Base-by-base conservation (phyloP, 2,329 filamentous ascomycete species). In the Botrytis fabae region DNA sequence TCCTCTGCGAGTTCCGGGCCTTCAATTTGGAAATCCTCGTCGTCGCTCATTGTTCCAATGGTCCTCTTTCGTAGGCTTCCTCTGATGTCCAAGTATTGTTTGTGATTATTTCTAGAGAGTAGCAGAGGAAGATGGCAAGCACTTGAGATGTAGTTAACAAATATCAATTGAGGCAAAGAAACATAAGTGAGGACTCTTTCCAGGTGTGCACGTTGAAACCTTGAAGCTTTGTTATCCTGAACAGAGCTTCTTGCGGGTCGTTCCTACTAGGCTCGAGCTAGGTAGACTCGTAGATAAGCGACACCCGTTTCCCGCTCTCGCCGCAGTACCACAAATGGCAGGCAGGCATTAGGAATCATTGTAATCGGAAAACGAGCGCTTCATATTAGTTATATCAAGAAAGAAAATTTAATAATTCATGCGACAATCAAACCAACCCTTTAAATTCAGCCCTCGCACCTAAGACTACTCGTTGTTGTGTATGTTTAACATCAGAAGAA, bases 21-120 rank as follows among this genome's bases (percentile, higher is more conserved):
- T 77, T 90, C 88, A 60, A 91, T 83, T 75, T 88, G 85, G 78
- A 86, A 84, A 64, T 91, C 88, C 70, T 89, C 88, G 77, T 87
- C 87, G 82, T 89, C 87, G 78, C 86, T 88, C 89, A 90, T 90
- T 44, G 18, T 35, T 35, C 14, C 12, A 60, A 22, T 35, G 12
- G 28, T 66, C 57, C 69, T 62, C 32, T 28, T 9, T 14, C 18
- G 16, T 14, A 28, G 4, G 22, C n/a, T 51, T 14, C 25, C 48
- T 10, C 16, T 65, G 51, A 28, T 28, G 28, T 65, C 4, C 25
- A 40, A 22, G n/a, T 35, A 8, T 40, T 66, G 6, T 32, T 32
- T 8, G 65, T 32, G 48, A 7, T 57, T 20, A 0, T 42, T 14
- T 42, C 9, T 42, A 25, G 25, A 22, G 25, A 57, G 5, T 32